Conservation (phyloP, 345 rosid genomes). For the Melaleuca quinquenervia region DNA sequence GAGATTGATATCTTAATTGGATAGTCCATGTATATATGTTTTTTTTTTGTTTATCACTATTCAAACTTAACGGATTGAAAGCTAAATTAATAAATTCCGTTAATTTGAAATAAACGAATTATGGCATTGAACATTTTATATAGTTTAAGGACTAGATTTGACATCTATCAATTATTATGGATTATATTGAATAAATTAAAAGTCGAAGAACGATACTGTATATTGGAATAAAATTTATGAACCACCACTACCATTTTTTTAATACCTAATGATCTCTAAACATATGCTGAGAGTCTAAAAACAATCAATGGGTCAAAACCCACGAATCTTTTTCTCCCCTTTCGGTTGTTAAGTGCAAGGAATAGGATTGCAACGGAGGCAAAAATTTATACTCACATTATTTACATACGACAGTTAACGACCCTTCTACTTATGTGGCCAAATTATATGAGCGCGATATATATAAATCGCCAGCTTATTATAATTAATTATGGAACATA, state of each 20-base stretch:
- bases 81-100: background rate
- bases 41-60: background rate
- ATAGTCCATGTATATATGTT: background rate
- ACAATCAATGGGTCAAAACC: background rate
- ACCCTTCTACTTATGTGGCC: background rate
- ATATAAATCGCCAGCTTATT: background rate
- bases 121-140: background rate
- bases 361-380: background rate
- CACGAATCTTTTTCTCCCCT: background rate
- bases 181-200: background rate
- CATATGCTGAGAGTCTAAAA: background rate
- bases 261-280: background rate
- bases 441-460: background rate
- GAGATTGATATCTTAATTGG: background rate
- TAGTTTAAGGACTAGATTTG: background rate
- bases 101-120: background rate
- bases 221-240: background rate
- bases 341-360: background rate
- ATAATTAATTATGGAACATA: background rate
- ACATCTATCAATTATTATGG: background rate
- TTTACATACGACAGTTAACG: background rate
- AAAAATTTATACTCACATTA: background rate
- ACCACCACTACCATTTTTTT: rapidly evolving
- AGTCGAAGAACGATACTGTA: rapidly evolving
- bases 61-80: background rate